phyloP scores from a whole-genome alignment of 371 early-diverging fungal genomes.

The Mucor mucedo region DNA sequence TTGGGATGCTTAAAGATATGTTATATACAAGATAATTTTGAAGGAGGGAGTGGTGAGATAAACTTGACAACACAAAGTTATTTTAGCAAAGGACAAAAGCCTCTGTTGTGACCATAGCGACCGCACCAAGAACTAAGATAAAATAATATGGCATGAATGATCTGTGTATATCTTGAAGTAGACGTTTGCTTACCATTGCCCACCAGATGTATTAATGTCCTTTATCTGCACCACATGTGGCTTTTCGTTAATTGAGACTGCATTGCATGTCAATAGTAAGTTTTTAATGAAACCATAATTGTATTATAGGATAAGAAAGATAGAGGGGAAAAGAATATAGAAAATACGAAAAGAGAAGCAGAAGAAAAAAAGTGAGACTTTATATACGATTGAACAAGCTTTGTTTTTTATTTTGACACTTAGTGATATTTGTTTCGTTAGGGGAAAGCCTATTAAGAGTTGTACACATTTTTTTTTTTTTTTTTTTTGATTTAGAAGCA shows the following conservation, averaged over 20 bases:
- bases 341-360: not conserved
- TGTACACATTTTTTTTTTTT: too few species aligned
- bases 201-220: constrained; percentile 22
- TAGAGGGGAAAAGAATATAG: not conserved
- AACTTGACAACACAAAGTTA: not conserved
- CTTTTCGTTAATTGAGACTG: not conserved
- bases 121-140: constrained; percentile 26
- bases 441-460: too few species aligned
- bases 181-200: constrained; percentile 25
- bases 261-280: not conserved
- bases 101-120: constrained; percentile 20
- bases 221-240: not conserved
- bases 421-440: too few species aligned
- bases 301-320: not conserved
- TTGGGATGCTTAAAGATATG: not conserved
- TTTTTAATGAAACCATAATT: constrained; percentile 2
- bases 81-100: constrained; percentile 16
- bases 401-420: too few species aligned
- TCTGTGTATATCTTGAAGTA: not conserved
- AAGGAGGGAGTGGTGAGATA: not conserved
- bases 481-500: too few species aligned
- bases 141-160: not conserved
- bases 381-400: too few species aligned
- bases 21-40: not conserved
- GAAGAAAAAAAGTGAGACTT: not conserved